A percentile compares a stretch with the other conserved stretches of the same genome.
These are phyloP conservation scores for Mallotus nudiflorus DNA, from an alignment of 345 rosid genomes.

Conservation along the genomic window DNA sequence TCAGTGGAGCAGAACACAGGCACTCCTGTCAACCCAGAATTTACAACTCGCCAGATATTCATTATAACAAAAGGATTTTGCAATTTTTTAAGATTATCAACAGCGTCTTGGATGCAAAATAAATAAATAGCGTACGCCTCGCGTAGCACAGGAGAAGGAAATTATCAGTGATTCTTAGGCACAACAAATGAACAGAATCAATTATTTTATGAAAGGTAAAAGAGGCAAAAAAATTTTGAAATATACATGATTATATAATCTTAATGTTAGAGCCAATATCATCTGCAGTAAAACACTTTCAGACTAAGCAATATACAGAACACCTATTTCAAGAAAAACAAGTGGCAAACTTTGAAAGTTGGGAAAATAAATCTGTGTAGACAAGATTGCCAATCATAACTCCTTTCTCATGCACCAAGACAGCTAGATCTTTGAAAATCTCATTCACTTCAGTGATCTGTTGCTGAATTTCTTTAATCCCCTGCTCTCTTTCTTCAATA, in stretches of 20 bases:
- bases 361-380: neutral
- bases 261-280: slow-evolving; percentile 65
- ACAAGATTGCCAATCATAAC: slow-evolving; percentile 50
- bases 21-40: too few species aligned
- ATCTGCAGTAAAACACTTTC: slow-evolving; percentile 40
- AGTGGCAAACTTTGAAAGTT: neutral
- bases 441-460: slow-evolving; percentile 74
- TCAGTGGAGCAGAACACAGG: too few species aligned
- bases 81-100: too few species aligned
- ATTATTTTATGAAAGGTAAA: neutral
- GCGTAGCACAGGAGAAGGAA: neutral
- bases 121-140: too few species aligned
- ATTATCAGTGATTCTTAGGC: too few species aligned
- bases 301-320: neutral
- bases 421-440: slow-evolving; percentile 73
- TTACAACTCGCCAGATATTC: too few species aligned
- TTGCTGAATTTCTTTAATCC: slow-evolving; percentile 67
- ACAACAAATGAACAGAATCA: neutral
- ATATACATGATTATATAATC: too few species aligned
- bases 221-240: neutral
- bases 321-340: too few species aligned
- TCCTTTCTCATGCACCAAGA: slow-evolving; percentile 64
- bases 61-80: too few species aligned
- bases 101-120: too few species aligned
- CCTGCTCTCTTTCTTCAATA: slow-evolving; percentile 78